Evolutionary conservation across 1,284 basidiomycete genomes (phyloP), one percentile per base, ranked within the genome.

Genomic region (Cystobasidium sp.): DNA sequence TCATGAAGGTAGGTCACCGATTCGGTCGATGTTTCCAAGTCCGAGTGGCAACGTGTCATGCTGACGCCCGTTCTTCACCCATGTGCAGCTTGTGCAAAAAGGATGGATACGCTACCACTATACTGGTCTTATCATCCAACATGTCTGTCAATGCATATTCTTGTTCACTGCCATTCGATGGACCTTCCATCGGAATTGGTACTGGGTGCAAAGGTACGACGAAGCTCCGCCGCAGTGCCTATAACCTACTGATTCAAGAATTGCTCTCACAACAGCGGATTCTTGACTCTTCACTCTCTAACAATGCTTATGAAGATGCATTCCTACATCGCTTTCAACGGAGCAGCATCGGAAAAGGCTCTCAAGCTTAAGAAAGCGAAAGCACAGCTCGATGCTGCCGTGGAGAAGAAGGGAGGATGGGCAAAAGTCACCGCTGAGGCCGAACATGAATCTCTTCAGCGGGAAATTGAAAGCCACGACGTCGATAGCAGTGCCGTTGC

Each of bases 301-400:
- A 87, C 90, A 72, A 91, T 96, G 89, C 88, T 96, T 78, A 97
- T 97, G 94, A 97, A 97, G 83, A 88, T 97, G 86, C 94, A 98
- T 83, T 97, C 94, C 18, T 99, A 98, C 83, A 88, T 93, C 83
- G 87, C 89, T 39, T 88, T 91, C 71, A 98, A 98, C 80, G 93
- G 95, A 6, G 88, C 91, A 80, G 88, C 97, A 61, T 88, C 91
- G 8, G 74, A 73, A 52, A 75, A 75, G 53, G 46, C 24, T 1
- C 6, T 71, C 24, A 20, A 87, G 64, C 85, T 88, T 3, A 80
- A 85, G 61, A 76, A 77, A 9, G 74, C 86, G 6, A 81, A 88
- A 10, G 76, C 79, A 4, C 79, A 84, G 41, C 85, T 93, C 18
- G 85, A 84, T 31, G 77, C 82, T 6, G 85, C 85, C 6, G 84